Conservation (phyloP, 2,329 filamentous ascomycete genomes). For the Dactylellina cionopaga region DNA sequence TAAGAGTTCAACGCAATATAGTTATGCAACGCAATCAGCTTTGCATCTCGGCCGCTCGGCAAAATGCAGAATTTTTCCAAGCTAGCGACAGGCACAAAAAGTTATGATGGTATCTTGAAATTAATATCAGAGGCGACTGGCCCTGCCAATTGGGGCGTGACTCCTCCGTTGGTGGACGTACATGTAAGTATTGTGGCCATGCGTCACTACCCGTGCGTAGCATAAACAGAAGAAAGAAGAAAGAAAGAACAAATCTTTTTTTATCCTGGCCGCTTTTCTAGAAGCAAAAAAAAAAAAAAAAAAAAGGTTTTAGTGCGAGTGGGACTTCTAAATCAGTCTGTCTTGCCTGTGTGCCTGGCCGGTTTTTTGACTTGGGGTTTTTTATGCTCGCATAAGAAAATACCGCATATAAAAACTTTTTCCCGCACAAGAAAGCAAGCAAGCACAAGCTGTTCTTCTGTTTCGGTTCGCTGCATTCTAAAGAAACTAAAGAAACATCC, state of each 20-base stretch:
- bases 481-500: conserved; percentile 26
- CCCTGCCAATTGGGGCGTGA: conserved; percentile 10
- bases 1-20: background rate
- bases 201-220: conserved; percentile 23
- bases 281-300: conserved; percentile 3
- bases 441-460: conserved; percentile 12
- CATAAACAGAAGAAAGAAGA: background rate
- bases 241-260: conserved; percentile 12
- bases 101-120: too few relatives aligned
- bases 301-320: conserved; percentile 12
- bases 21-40: background rate
- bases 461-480: conserved; percentile 40
- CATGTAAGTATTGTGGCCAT: conserved; percentile 25
- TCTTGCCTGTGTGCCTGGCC: conserved; percentile 27
- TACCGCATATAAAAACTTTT: conserved; percentile 54
- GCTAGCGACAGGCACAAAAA: conserved; percentile 18
- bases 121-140: background rate
- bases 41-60: conserved; percentile 26
- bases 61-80: conserved; percentile 41
- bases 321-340: too few relatives aligned
- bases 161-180: conserved; percentile 11
- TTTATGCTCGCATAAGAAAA: conserved; percentile 38
- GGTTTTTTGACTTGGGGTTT: too few relatives aligned
- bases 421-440: conserved; percentile 45
- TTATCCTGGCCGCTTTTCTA: conserved; percentile 14